Conservation (phyloP, 2,329 filamentous ascomycete genomes). For the Aspergillus versicolor region DNA sequence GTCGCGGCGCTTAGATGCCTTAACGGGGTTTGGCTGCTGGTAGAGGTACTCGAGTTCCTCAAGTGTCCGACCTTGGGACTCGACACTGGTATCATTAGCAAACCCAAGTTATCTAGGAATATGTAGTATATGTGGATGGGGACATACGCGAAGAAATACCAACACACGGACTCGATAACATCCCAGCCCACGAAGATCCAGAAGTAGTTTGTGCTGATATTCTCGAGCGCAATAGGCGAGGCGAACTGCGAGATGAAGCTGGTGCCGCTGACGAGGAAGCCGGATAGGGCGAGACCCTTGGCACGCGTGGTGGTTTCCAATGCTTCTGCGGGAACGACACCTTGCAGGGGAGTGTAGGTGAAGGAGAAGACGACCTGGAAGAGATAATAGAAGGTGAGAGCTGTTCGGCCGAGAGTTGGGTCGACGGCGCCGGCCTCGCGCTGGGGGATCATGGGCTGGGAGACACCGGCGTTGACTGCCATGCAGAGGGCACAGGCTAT, state of each 20-base stretch:
- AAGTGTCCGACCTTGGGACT: constrained; percentile 47
- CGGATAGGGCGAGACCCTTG: constrained; percentile 49
- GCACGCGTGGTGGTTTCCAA: constrained; percentile 51
- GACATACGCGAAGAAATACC: constrained; percentile 50
- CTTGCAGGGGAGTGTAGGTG: constrained; percentile 52
- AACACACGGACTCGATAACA: constrained; percentile 41
- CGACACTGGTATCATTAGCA: background rate
- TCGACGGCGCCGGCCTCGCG: constrained; percentile 28
- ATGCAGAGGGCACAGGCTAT: constrained; percentile 42
- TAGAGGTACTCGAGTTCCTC: constrained; percentile 54
- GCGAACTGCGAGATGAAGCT: constrained; percentile 53
- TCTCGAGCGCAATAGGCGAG: constrained; percentile 47
- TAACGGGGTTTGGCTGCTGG: constrained; percentile 51
- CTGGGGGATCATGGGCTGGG: constrained; percentile 34
- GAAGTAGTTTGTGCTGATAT: constrained; percentile 40
- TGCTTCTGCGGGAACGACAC: constrained; percentile 49
- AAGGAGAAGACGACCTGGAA: constrained; percentile 54
- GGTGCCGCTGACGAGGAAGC: constrained; percentile 47
- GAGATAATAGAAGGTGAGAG: constrained; percentile 50
- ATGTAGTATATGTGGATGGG: too few species aligned
- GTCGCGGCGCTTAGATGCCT: constrained; percentile 47
- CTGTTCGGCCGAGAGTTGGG: constrained; percentile 42
- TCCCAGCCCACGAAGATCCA: constrained; percentile 54
- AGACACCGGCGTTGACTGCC: constrained; percentile 49
- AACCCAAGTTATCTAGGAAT: too few species aligned